These are phyloP conservation scores for Citeromyces siamensis DNA, from an alignment of 1,139 yeast genomes.

Conservation along the genomic window DNA sequence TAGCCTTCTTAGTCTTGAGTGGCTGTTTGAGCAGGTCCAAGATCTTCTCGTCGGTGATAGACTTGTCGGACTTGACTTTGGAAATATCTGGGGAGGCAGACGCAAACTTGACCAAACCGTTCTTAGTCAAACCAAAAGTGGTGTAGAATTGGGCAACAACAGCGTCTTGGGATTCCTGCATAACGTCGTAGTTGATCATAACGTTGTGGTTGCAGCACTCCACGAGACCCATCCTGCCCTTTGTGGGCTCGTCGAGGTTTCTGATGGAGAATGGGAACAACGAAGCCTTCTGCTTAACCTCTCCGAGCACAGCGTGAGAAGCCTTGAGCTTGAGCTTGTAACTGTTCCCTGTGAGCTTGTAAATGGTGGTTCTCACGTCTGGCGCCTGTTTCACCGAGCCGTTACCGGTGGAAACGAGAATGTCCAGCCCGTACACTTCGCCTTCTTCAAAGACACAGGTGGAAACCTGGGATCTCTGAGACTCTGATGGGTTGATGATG, in stretches of 20 bases:
- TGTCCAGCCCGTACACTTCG: conserved; percentile 71
- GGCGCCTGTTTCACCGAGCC: conserved; percentile 53
- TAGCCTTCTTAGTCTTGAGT: conserved; percentile 34
- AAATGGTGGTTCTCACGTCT: conserved; percentile 55
- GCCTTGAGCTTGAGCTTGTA: conserved; percentile 66
- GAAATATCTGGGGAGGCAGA: conserved; percentile 40
- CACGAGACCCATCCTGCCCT: conserved; percentile 64
- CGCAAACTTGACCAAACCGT: conserved; percentile 59
- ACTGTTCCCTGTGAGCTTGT: conserved; percentile 58
- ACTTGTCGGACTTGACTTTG: conserved; percentile 45
- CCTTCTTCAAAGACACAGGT: conserved; percentile 59
- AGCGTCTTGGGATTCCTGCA: conserved; percentile 59
- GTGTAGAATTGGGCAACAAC: conserved; percentile 64
- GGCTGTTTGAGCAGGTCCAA: conserved; percentile 41
- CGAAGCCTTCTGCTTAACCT: conserved; percentile 54
- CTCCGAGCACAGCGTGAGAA: conserved; percentile 56
- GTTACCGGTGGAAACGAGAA: conserved; percentile 51
- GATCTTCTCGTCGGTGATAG: conserved; percentile 39
- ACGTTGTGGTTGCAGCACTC: conserved; percentile 66
- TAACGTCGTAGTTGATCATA: conserved; percentile 57
- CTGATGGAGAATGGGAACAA: conserved; percentile 64
- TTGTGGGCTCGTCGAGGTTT: conserved; percentile 56
- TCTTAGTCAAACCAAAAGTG: conserved; percentile 66
- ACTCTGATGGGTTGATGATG: conserved; percentile 63
- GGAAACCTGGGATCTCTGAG: conserved; percentile 52